Base-by-base conservation (phyloP, 2,329 filamentous ascomycete genomes). In the Claviceps digitariae region DNA sequence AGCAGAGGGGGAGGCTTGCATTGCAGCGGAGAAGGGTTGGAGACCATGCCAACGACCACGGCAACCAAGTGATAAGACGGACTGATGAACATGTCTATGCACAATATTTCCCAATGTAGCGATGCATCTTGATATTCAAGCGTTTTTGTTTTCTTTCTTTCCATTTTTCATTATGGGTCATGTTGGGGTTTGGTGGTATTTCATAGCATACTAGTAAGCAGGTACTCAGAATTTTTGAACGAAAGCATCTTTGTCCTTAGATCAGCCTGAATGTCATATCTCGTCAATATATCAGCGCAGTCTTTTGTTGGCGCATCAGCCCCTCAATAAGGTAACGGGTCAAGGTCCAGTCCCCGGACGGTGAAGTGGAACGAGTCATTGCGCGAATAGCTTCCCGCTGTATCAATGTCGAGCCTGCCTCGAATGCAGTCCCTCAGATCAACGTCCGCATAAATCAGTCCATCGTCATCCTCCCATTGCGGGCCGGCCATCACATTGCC, bases 371-470 rank as follows among this genome's bases (percentile, higher is more conserved):
- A 84, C 3, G 77, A 72, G 64, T 84, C 81, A 56, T 79, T 82
- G 52, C 89, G 77, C 2, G 88, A 90, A 67, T 95, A 95, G 63
- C 85, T 90, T 0, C 90, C 90, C 2, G 82, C 88, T 40, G 87
- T 82, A 71, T 95, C 90, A 48, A 95, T 66, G 66, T 95, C 90
- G 58, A 95, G 66, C 51, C 88, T 74, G 0, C 90, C 90, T 10
- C 87, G 76, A 59, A 90, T 79, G 61, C 90, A 95, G 59, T 95
- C 89, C 48, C 94, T 86, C 62, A 96, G 84, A 63, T 96, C 89
- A 3, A 90, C 83, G 58, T 93, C 87, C 0, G 80, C 75, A 36
- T 79, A 78, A 51, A 90, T 69, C 31, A 95, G 66, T 0, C 81
- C 78, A 4, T 80, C 74, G 53, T 84, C 69, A 56, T 90, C 83